Evolutionary conservation across 345 rosid species (phyloP).

Genomic region (Gossypium stocksii): DNA sequence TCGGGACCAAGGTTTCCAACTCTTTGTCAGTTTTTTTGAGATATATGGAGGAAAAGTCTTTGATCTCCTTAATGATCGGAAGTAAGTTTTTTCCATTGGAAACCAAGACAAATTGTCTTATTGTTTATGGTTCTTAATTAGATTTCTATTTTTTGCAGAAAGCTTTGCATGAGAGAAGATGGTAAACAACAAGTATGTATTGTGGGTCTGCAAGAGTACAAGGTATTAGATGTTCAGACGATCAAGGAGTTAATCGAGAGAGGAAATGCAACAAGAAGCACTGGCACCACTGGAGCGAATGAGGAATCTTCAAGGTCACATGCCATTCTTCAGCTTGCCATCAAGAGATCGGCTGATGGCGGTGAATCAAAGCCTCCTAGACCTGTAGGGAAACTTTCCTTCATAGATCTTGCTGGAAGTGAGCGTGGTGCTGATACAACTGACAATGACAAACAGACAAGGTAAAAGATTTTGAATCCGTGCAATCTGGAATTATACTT

Average conservation of each 20-base stretch:
- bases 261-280: conserved; percentile 62
- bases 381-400: conserved; percentile 55
- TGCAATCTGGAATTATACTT: conserved; percentile 4
- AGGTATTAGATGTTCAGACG: conserved; percentile 49
- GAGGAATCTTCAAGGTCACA: conserved; percentile 71
- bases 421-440: conserved; percentile 77
- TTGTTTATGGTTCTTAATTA: conserved; percentile 4
- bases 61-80: conserved; percentile 63
- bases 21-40: conserved; percentile 63
- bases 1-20: conserved; percentile 50
- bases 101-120: not conserved
- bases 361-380: conserved; percentile 49
- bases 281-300: conserved; percentile 61
- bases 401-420: conserved; percentile 68
- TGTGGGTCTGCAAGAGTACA: conserved; percentile 61
- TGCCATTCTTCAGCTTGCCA: conserved; percentile 64
- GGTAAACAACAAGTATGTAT: conserved; percentile 68
- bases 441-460: conserved; percentile 64
- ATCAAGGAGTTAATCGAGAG: conserved; percentile 52
- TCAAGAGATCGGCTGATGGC: conserved; percentile 48
- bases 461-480: conserved; percentile 27
- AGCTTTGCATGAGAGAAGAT: conserved; percentile 69
- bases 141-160: conserved; percentile 32
- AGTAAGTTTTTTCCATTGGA: conserved; percentile 34
- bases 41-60: conserved; percentile 69